Percentiles rank a stretch among this genome's conserved stretches.
These are phyloP conservation scores for Suillus discolor DNA, from an alignment of 768 basidiomycete species.

Conservation along the genomic window DNA sequence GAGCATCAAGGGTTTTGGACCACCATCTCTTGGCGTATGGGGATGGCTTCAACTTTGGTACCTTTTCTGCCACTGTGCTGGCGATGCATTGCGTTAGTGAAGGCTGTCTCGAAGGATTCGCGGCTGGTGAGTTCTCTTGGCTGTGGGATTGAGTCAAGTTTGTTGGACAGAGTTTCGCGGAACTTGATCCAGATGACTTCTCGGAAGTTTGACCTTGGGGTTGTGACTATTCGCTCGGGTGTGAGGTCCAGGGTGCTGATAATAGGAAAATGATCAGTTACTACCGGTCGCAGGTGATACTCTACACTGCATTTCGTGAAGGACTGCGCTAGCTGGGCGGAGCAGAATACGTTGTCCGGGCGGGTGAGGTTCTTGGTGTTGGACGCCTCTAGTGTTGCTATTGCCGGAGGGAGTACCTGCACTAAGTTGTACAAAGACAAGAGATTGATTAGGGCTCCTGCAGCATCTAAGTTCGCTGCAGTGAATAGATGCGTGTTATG, in stretches of 20 bases:
- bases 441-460: not conserved
- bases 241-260: fast-evolving
- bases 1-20: not conserved
- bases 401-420: not conserved
- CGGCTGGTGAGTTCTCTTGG: too few relatives aligned
- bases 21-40: not conserved
- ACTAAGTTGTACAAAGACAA: fast-evolving
- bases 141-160: not conserved
- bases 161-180: not conserved
- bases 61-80: too few relatives aligned
- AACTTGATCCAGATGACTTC: not conserved
- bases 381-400: not conserved
- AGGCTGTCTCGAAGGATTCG: too few relatives aligned
- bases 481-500: not conserved
- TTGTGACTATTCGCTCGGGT: not conserved
- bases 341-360: not conserved
- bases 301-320: not conserved
- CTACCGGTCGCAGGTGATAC: not conserved
- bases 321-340: not conserved
- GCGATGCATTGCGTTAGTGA: too few relatives aligned
- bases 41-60: too few relatives aligned
- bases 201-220: not conserved
- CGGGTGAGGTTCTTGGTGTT: not conserved
- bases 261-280: not conserved
- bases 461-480: not conserved